Conservation (phyloP, 106 monocot genomes). For the Posidonia australis region DNA sequence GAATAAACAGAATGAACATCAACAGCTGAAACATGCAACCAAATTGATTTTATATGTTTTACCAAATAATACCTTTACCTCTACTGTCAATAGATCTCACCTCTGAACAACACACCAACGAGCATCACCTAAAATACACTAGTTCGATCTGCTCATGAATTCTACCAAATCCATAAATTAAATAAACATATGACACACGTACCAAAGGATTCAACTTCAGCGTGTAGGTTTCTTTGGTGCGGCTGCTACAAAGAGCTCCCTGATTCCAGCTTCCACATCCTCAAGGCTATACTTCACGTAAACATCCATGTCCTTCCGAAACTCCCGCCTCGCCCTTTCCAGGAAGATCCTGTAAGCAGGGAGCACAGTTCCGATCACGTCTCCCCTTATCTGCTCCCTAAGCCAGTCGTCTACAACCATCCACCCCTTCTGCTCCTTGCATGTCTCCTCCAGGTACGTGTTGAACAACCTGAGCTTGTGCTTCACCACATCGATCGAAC, state of each 20-base stretch:
- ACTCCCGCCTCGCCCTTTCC: neutral
- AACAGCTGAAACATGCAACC: too few species aligned
- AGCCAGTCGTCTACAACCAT: conserved; percentile 37
- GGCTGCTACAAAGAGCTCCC: neutral
- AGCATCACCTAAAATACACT: too few species aligned
- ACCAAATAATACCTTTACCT: too few species aligned
- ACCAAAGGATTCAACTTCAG: too few species aligned
- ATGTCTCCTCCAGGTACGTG: conserved; percentile 31
- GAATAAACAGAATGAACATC: too few species aligned
- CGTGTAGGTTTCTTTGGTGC: too few species aligned
- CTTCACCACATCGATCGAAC: conserved; percentile 4
- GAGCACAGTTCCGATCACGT: neutral
- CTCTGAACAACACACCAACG: too few species aligned
- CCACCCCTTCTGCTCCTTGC: conserved; percentile 29
- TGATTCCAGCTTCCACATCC: neutral
- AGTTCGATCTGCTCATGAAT: too few species aligned
- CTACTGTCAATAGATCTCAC: too few species aligned
- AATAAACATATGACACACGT: too few species aligned
- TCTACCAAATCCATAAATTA: too few species aligned
- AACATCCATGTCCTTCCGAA: neutral
- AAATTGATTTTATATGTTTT: too few species aligned
- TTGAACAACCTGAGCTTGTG: conserved; percentile 20
- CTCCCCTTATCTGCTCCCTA: conserved; percentile 16
- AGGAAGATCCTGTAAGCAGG: neutral
- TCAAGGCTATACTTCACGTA: conserved; percentile 4